phyloP scores from a whole-genome alignment of 768 basidiomycete species.

The Tulasnella sp. region DNA sequence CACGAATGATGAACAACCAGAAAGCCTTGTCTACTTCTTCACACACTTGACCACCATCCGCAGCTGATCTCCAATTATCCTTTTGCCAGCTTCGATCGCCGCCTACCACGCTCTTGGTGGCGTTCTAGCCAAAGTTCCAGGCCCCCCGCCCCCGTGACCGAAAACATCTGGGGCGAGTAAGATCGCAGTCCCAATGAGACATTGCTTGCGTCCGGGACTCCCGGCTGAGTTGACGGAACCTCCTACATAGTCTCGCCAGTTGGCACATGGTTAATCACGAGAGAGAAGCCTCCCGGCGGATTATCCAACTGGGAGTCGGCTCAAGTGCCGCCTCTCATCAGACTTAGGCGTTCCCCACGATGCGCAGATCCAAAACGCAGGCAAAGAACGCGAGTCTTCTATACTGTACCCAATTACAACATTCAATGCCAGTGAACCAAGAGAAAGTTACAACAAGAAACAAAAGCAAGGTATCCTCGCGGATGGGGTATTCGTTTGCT shows the following conservation, averaged over 20 bases:
- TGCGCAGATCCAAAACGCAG: too few species aligned
- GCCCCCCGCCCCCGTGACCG: conserved; percentile 44
- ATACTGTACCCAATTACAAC: background rate
- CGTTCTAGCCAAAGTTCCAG: conserved; percentile 41
- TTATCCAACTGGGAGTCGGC: too few species aligned
- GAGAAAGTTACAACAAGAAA: background rate
- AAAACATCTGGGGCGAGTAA: conserved; percentile 35
- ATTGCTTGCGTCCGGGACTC: too few species aligned
- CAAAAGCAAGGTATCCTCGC: background rate
- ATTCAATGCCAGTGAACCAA: background rate
- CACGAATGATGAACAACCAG: background rate
- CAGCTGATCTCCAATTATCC: background rate
- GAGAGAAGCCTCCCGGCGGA: too few species aligned
- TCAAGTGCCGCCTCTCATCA: too few species aligned
- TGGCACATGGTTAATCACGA: too few species aligned
- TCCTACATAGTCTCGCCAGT: too few species aligned
- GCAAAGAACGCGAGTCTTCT: too few species aligned
- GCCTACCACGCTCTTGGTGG: conserved; percentile 32
- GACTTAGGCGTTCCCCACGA: too few species aligned
- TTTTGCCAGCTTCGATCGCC: conserved; percentile 9
- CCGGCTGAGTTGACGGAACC: too few species aligned
- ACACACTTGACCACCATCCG: conserved; percentile 4
- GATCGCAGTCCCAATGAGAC: conserved; percentile 37
- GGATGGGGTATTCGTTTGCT: background rate
- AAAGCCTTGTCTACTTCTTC: background rate